Evolutionary conservation across 2,329 filamentous ascomycete species (phyloP).

Genomic region (Ophiostoma ulmi): DNA sequence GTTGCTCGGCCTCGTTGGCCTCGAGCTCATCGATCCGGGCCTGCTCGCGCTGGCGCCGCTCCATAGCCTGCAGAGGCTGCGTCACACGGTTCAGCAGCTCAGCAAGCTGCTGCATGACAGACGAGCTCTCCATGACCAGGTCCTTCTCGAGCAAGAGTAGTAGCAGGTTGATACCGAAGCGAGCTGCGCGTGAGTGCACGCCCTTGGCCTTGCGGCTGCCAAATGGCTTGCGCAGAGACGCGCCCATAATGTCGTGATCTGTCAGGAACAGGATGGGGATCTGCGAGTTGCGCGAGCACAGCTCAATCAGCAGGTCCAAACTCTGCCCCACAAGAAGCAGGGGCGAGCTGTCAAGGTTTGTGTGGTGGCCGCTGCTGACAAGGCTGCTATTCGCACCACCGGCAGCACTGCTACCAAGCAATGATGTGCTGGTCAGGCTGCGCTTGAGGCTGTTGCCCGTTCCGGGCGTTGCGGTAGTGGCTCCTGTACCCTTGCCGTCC

Average conservation of each 20-base stretch:
- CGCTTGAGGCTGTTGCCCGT: constrained; percentile 36
- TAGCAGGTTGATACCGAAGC: constrained; percentile 87
- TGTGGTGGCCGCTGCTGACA: constrained; percentile 29
- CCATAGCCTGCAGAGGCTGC: constrained; percentile 71
- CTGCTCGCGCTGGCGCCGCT: constrained; percentile 76
- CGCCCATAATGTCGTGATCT: constrained; percentile 74
- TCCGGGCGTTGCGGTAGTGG: constrained; percentile 67
- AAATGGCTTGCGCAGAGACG: constrained; percentile 69
- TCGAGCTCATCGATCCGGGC: constrained; percentile 33
- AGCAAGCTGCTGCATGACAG: constrained; percentile 90
- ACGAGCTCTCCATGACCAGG: constrained; percentile 93
- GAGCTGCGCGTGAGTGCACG: constrained; percentile 77
- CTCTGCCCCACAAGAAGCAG: constrained; percentile 95
- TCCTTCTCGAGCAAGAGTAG: constrained; percentile 86
- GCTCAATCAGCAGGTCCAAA: constrained; percentile 73
- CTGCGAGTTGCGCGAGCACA: constrained; percentile 79
- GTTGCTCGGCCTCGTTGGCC: constrained; percentile 21
- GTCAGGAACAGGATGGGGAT: constrained; percentile 89
- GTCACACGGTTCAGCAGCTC: constrained; percentile 84
- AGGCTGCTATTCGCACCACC: not conserved
- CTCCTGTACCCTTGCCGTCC: constrained; percentile 32
- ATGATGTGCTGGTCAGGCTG: constrained; percentile 68
- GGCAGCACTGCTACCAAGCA: constrained; percentile 27
- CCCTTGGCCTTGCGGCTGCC: constrained; percentile 78
- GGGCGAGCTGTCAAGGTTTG: constrained; percentile 84